Conservation (phyloP, 2,329 filamentous ascomycete genomes). For the Endoconidiophora polonica region DNA sequence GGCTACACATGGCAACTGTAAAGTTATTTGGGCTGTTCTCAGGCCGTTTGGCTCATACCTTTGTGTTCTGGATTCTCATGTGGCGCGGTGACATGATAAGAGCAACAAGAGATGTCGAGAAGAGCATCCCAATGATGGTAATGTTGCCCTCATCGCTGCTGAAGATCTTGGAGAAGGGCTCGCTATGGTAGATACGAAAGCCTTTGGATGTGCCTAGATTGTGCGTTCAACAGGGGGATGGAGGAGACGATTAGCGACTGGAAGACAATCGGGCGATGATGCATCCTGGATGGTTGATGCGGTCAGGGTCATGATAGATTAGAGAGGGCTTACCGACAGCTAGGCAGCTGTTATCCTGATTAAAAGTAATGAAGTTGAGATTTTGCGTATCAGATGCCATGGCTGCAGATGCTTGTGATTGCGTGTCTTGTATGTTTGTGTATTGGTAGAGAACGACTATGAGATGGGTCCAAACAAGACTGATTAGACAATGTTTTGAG, state of each 20-base stretch:
- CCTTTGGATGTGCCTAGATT: constrained; percentile 68
- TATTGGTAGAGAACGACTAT: no score
- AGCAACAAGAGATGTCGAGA: constrained; percentile 91
- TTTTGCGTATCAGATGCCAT: constrained; percentile 34
- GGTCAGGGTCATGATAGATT: neutral
- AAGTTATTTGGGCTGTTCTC: no score
- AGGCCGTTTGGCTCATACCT: constrained; percentile 37
- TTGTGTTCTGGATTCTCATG: constrained; percentile 93
- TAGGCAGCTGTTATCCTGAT: constrained; percentile 95
- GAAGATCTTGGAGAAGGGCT: constrained; percentile 89
- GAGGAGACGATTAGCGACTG: neutral
- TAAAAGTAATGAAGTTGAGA: constrained; percentile 98
- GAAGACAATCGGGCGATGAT: no score
- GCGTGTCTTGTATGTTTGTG: neutral
- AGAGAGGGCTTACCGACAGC: constrained; percentile 57
- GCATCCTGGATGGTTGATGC: no score
- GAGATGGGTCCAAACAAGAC: no score
- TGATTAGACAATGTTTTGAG: no score
- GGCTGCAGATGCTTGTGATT: neutral
- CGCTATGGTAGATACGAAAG: constrained; percentile 92
- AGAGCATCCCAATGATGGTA: constrained; percentile 94
- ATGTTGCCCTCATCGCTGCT: constrained; percentile 92
- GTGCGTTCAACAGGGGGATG: constrained; percentile 8
- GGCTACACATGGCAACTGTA: no score
- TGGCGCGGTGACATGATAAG: constrained; percentile 82